These are phyloP conservation scores for Tephrocybe sp. DNA, from an alignment of 768 basidiomycete genomes.

Conservation along the genomic window DNA sequence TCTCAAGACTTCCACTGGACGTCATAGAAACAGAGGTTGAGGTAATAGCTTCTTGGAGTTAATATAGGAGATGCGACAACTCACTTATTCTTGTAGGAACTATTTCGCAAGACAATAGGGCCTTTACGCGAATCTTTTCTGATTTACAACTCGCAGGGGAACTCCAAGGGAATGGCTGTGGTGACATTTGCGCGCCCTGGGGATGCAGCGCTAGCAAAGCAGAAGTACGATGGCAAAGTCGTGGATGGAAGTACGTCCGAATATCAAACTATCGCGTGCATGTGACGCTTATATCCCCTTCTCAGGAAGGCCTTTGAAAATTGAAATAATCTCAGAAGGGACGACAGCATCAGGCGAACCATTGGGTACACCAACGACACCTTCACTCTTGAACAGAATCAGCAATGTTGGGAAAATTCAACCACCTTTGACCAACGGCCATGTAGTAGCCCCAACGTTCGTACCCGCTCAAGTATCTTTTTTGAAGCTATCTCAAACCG, in stretches of 20 bases:
- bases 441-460: slow-evolving; percentile 19
- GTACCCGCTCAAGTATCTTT: slow-evolving; percentile 2
- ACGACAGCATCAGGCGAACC: slow-evolving; percentile 14
- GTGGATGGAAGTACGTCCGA: slow-evolving; percentile 62
- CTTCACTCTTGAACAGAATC: slow-evolving; percentile 30
- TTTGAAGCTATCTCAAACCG: neutral
- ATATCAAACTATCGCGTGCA: too few relatives aligned
- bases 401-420: slow-evolving; percentile 4
- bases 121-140: slow-evolving; percentile 68
- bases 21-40: slow-evolving; percentile 68
- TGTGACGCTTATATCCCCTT: neutral
- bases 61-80: neutral
- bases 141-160: slow-evolving; percentile 72
- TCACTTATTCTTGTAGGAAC: slow-evolving; percentile 42
- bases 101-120: slow-evolving; percentile 76
- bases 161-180: slow-evolving; percentile 79
- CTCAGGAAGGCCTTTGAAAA: slow-evolving; percentile 64
- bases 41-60: slow-evolving; percentile 32
- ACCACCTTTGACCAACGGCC: too few relatives aligned
- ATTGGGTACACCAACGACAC: slow-evolving; percentile 19
- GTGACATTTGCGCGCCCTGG: slow-evolving; percentile 61
- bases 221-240: slow-evolving; percentile 74
- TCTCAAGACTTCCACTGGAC: slow-evolving; percentile 65
- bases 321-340: slow-evolving; percentile 58
- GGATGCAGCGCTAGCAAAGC: slow-evolving; percentile 60